Base-by-base conservation (phyloP, 1,284 basidiomycete genomes). In the Ustilago xerochloae region DNA sequence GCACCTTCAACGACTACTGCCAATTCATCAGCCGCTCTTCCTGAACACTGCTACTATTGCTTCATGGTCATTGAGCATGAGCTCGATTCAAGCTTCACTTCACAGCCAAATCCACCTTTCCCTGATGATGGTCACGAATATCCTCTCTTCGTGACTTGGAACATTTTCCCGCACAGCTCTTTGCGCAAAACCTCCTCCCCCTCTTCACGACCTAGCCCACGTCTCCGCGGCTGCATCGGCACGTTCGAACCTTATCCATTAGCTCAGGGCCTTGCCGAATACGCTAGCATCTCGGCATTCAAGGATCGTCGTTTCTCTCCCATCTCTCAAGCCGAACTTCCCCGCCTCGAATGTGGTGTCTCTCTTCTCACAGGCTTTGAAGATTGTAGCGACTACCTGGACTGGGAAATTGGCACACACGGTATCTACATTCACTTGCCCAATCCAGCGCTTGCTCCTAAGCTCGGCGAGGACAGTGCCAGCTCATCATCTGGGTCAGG, bases 121-220 rank as follows among this genome's bases (percentile, higher is more conserved):
- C 7, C 35, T 12, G 52, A 73, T 29, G 49, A 53, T 15, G 51
- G 32, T 8, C 43, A 53, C 20, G 65, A 77, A 48, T 50, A 94
- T 85, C 94, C 94, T 7, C 87, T 99, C 60, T 99, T 99, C 85
- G 93, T 99, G 33, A 98, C 96, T 2, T 99, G 96, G 95, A 95
- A 94, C 86, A 92, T 83, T 57, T 55, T 59, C 87, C 54, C 88
- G 86, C 67, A 63, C 24, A 53, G 51, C 53, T 49, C 57, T 7
- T 10, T 43, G 33, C 56, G 56, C 38, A 55, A 62, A 41, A 48
- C 57, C 2, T 59, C 56, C 29, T 56, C 62, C 6, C 16, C 87
- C 88, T 56, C 65, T 88, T 89, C 68, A 84, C 89, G 24, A 89
- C 89, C 26, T 64, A 85, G 89, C 24, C 87, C 90, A 36, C 87